Base-by-base conservation (phyloP, 768 basidiomycete genomes). In the Suillus spraguei region DNA sequence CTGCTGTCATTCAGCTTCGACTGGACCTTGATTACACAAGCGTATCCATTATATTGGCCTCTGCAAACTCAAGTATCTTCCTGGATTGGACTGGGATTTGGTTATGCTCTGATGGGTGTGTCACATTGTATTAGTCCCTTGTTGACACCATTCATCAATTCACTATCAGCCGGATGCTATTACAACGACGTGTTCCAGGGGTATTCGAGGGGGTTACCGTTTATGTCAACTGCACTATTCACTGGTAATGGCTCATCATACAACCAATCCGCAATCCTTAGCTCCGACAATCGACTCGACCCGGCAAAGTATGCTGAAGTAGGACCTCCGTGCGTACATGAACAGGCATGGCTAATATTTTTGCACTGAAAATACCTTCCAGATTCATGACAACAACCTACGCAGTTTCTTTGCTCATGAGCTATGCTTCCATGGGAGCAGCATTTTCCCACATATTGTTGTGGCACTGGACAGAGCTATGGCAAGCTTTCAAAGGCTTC, bases 1-100 rank as follows among this genome's bases (percentile, higher is more conserved):
- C 62, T 84, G 52, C 68, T 83, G 42, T 81, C 80, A 39, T 82
- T 84, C 67, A 72, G 78, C 60, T 78, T 81, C 28, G 80, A 79
- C 50, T 84, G 83, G 83, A 84, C 82, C 7, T 74, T 86, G 24
- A 85, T 86, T 64, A 81, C 81, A 1, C 84, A 86, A 68, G 84
- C 83, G 5, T 80, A 72, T 53, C 85, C 85, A 0, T 73, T 86
- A 7, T 81, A 83, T 10, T 85, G 84, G 84, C 85, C 85, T 7
- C 76, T 84, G 56, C 80, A 82, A 65, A 85, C 85, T 0, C 85
- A 68, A 39, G 80, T 76, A 7, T 32, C 61, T 39, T 59, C 47
- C 60, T 59, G 32, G 55, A 44, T 65, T 32, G 71, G 71, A n/a
- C 22, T 72, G 14, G 24, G 58, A 5, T 55, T 72, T 24, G 66